Evolutionary conservation across 257 asterid species (phyloP).

Genomic region (Salvia miltiorrhiza): DNA sequence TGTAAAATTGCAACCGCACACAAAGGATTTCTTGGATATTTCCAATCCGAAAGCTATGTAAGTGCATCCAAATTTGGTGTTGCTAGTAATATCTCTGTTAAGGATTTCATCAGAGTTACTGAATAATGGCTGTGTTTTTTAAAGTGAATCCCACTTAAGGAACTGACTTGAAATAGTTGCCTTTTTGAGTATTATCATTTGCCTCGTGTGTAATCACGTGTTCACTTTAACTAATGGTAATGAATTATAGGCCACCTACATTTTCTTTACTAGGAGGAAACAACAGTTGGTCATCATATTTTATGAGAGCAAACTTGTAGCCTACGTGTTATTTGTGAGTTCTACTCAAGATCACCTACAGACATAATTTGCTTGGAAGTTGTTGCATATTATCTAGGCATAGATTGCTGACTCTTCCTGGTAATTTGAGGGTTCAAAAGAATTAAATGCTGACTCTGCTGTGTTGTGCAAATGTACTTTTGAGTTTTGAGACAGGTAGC

Average conservation of each 20-base stretch:
- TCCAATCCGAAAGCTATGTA: conserved; percentile 97
- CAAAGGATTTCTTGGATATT: conserved; percentile 90
- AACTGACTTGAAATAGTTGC: not conserved
- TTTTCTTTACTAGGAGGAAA: not conserved
- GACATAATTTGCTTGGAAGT: not conserved
- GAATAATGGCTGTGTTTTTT: not conserved
- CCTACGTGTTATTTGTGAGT: not conserved
- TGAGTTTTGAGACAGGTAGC: not conserved
- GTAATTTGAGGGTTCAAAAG: not conserved
- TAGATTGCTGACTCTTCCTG: too few relatives aligned
- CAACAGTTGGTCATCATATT: not conserved
- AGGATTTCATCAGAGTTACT: not conserved
- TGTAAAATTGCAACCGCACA: conserved; percentile 95
- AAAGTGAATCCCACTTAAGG: not conserved
- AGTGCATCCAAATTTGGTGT: conserved; percentile 36
- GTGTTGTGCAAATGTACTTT: not conserved
- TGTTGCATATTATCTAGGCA: not conserved
- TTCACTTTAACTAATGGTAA: not conserved
- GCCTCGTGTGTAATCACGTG: not conserved
- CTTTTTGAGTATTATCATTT: not conserved
- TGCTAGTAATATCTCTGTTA: not conserved
- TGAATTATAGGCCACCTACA: not conserved
- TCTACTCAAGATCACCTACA: too few relatives aligned
- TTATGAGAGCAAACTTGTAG: not conserved
- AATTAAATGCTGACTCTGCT: not conserved